Percentiles rank a stretch among this genome's conserved stretches.
phyloP scores from a whole-genome alignment of 805 yeast species.

The Teunomyces barrocoloradensis region DNA sequence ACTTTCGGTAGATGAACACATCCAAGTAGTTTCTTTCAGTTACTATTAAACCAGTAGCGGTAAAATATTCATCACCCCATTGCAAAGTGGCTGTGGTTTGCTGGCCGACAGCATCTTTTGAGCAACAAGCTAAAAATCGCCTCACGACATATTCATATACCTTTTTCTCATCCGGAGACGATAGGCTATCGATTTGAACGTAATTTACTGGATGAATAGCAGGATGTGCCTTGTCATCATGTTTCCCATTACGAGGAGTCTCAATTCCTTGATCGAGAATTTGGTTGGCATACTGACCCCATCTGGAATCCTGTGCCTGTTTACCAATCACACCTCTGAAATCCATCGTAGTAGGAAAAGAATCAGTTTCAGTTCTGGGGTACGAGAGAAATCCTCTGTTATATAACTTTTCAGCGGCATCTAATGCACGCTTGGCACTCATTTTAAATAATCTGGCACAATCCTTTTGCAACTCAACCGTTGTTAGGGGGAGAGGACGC shows the following conservation, averaged over 20 bases:
- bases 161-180: slow-evolving; percentile 49
- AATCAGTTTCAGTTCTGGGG: slow-evolving; percentile 97
- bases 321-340: slow-evolving; percentile 56
- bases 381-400: slow-evolving; percentile 85
- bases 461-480: slow-evolving; percentile 87
- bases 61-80: slow-evolving; percentile 80
- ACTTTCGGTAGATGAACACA: slow-evolving; percentile 71
- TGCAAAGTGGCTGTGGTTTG: slow-evolving; percentile 57
- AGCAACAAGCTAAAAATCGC: slow-evolving; percentile 87
- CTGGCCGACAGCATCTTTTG: slow-evolving; percentile 83
- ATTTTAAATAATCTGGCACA: slow-evolving; percentile 73
- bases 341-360: slow-evolving; percentile 76
- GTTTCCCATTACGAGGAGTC: slow-evolving; percentile 76
- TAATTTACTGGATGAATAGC: slow-evolving; percentile 88
- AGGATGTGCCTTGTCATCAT: slow-evolving; percentile 96
- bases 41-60: slow-evolving; percentile 73
- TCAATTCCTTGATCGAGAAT: slow-evolving; percentile 39
- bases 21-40: slow-evolving; percentile 74
- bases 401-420: slow-evolving; percentile 79
- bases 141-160: slow-evolving; percentile 87
- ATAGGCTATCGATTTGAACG: slow-evolving; percentile 28
- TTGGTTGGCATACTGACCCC: slow-evolving; percentile 71
- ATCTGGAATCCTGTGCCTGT: slow-evolving; percentile 52
- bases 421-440: slow-evolving; percentile 76
- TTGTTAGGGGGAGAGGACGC: slow-evolving; percentile 88